Percentiles rank a stretch among this genome's conserved stretches.
phyloP scores from a whole-genome alignment of 2,329 filamentous ascomycete species.

The Neofusicoccum parvum region DNA sequence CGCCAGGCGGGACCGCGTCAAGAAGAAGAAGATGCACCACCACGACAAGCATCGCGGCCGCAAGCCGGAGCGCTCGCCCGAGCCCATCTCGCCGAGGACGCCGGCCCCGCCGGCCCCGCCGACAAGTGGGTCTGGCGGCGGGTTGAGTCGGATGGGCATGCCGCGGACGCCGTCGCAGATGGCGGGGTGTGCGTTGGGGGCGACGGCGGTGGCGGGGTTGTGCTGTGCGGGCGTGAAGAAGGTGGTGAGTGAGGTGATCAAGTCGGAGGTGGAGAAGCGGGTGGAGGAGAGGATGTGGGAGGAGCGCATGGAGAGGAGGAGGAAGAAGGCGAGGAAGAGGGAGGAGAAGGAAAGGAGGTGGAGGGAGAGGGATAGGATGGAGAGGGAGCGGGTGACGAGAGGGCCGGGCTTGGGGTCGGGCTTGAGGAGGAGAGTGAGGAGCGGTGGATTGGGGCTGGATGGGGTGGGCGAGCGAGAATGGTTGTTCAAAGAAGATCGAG shows the following conservation, averaged over 20 bases:
- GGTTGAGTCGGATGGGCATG: neutral
- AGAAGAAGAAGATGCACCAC: neutral
- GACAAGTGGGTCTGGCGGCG: neutral
- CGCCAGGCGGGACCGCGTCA: too few relatives aligned
- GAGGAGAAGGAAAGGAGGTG: neutral
- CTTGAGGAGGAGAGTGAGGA: neutral
- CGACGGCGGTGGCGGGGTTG: neutral
- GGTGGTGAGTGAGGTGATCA: neutral
- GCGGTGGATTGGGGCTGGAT: neutral
- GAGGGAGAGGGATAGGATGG: slow-evolving; percentile 2
- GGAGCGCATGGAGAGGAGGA: neutral
- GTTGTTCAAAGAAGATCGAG: neutral
- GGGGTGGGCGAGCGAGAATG: neutral
- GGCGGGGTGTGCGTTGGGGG: neutral
- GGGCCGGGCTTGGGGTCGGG: neutral
- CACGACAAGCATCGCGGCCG: neutral
- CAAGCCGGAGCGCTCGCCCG: too few relatives aligned
- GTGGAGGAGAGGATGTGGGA: slow-evolving; percentile 1
- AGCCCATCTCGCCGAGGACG: too few relatives aligned
- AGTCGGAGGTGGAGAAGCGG: slow-evolving; percentile 3
- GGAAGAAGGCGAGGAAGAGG: neutral
- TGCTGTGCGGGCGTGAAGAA: neutral
- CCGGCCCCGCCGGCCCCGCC: neutral
- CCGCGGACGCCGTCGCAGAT: neutral
- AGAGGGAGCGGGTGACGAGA: neutral